Evolutionary conservation across 202 grass and related monocot species (phyloP).

Genomic region (Setaria viridis): DNA sequence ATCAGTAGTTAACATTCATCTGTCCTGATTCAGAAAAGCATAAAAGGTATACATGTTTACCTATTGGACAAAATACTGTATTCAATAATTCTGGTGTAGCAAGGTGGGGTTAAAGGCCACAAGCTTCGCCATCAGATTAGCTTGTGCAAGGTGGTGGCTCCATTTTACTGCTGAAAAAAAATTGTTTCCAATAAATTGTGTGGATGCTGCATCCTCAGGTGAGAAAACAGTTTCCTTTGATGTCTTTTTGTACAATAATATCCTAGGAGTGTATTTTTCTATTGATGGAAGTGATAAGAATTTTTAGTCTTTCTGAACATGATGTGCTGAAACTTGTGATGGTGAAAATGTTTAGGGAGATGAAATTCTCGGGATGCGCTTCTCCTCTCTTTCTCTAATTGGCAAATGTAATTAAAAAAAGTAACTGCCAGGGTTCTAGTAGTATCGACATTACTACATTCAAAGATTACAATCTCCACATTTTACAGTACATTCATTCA

Average conservation of each 20-base stretch:
- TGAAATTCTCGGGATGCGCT: not conserved
- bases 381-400: not conserved
- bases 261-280: not conserved
- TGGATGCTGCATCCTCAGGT: slow-evolving; percentile 7
- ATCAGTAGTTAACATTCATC: not conserved
- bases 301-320: slow-evolving; percentile 7
- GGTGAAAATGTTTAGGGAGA: not conserved
- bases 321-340: not conserved
- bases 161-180: not conserved
- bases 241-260: not conserved
- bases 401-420: not conserved
- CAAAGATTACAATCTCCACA: slow-evolving; percentile 21
- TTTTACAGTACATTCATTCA: slow-evolving; percentile 23
- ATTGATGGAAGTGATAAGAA: not conserved
- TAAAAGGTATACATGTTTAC: no score
- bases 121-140: not conserved
- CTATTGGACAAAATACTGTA: no score
- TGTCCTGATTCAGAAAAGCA: not conserved
- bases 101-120: not conserved
- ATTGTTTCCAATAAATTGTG: not conserved
- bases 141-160: not conserved
- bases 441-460: not conserved
- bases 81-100: no score
- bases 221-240: not conserved
- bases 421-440: not conserved